phyloP scores from a whole-genome alignment of 305 asterid species.

The Rubia tinctorum region DNA sequence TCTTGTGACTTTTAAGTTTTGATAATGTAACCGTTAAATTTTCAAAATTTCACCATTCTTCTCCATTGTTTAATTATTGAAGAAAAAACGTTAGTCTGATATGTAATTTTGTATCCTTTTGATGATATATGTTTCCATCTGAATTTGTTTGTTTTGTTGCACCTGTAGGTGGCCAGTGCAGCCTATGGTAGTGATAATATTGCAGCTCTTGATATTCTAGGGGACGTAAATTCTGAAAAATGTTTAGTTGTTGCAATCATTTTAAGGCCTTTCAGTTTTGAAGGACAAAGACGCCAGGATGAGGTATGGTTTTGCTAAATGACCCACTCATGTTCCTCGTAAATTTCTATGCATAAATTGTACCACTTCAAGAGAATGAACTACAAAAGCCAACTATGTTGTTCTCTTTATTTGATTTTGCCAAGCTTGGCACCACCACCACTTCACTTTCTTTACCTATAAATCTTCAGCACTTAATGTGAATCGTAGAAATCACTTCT shows the following conservation, averaged over 20 bases:
- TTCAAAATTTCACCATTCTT: neutral
- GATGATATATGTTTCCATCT: neutral
- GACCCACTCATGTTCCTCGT: neutral
- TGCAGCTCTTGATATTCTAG: conserved; percentile 68
- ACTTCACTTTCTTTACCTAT: neutral
- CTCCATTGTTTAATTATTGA: neutral
- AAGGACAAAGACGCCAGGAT: conserved; percentile 85
- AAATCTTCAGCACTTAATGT: neutral
- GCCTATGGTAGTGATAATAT: conserved; percentile 75
- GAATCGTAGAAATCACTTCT: neutral
- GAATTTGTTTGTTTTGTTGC: conserved; percentile 19
- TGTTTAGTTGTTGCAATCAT: conserved; percentile 74
- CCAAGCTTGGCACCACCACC: neutral
- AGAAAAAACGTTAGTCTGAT: neutral
- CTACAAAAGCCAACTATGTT: neutral
- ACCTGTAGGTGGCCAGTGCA: conserved; percentile 83
- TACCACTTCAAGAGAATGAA: neutral
- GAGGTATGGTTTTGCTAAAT: conserved; percentile 49
- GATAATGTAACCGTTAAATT: no score
- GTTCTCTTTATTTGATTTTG: conserved; percentile 6
- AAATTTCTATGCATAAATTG: neutral
- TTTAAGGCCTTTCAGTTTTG: conserved; percentile 93
- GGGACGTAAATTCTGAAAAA: conserved; percentile 51
- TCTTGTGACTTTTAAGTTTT: no score
- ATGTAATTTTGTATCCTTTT: neutral